phyloP scores from a whole-genome alignment of 2,329 filamentous ascomycete genomes.

The Cytospora schulzeri region DNA sequence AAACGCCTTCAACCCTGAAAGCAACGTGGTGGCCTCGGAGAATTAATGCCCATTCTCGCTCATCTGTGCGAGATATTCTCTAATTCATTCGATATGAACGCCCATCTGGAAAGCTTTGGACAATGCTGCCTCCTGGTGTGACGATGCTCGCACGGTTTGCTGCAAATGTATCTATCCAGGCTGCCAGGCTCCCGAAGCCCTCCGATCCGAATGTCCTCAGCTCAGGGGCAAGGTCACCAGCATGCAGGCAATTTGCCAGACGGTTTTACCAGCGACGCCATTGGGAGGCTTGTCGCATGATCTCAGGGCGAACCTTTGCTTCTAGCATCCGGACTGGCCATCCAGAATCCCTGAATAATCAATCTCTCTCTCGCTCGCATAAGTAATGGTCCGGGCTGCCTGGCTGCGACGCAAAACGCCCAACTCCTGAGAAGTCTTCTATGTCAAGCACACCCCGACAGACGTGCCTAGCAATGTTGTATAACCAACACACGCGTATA shows the following conservation, averaged over 20 bases:
- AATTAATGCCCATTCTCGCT: background rate
- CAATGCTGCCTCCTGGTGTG: background rate
- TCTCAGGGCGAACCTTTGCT: conserved; percentile 17
- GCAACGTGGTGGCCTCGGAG: background rate
- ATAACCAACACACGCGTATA: background rate
- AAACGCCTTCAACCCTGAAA: background rate
- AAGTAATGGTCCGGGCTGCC: conserved; percentile 8
- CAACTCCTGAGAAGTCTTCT: background rate
- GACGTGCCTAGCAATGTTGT: background rate
- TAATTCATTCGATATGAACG: background rate
- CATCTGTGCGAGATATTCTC: background rate
- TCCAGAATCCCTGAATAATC: background rate
- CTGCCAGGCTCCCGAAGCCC: conserved; percentile 8
- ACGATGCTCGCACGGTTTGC: background rate
- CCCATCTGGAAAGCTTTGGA: background rate
- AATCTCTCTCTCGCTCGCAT: conserved; percentile 14
- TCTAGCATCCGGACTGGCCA: conserved; percentile 1
- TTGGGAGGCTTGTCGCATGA: conserved; percentile 23
- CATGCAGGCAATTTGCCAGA: conserved; percentile 11
- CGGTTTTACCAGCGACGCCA: conserved; percentile 10
- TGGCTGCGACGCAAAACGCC: conserved; percentile 1
- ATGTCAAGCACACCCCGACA: background rate
- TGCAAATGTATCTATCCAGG: background rate
- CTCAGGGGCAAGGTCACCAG: conserved; percentile 8
- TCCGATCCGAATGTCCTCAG: background rate